Base-by-base conservation (phyloP, 106 monocot genomes). In the Dendrobium catenatum region DNA sequence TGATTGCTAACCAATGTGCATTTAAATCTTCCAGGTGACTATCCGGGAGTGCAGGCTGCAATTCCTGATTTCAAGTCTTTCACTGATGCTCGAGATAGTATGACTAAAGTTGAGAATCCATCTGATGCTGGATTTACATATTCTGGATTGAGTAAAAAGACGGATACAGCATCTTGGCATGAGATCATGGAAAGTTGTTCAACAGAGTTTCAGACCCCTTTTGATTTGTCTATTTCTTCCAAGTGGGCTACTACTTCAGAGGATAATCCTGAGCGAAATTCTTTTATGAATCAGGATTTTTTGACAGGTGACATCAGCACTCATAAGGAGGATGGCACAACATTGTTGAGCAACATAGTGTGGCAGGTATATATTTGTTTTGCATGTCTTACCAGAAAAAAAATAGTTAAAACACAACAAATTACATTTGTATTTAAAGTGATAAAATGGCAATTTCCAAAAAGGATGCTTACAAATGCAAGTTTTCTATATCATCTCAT, bases 281-380 rank as follows among this genome's bases (percentile, higher is more conserved):
- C 49, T 47, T 51, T 76, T 47, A 49, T 43, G 42, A 27, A 49
- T 76, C 46, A 76, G 76, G 76, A 76, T 76, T n/a, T 74, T 43
- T 42, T 76, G 9, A 15, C 49, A 27, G 76, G 76, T 49, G 76
- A 49, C 27, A 9, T 49, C 15, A 15, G 4, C n/a, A 16, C 76
- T 76, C 4, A 70, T 70, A 33, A 20, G 19, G 43, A 74, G 44
- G 74, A 74, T 74, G 74, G 43, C 20, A 74, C 29, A 18, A 4
- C 49, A 76, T 48, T 76, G 27, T 26, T 26, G 11, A 11, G 26
- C 48, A 76, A 76, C 46, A 19, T 42, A 49, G 13, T 76, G 49
- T 49, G 76, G 76, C 48, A 76, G 76, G 76, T 76, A 76, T 49
- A 27, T 10, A 11, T 70, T 70, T 15, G 29, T 37, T 70, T 70